These are phyloP conservation scores for Fonsecaea erecta DNA, from an alignment of 2,329 filamentous ascomycete species.

Conservation along the genomic window DNA sequence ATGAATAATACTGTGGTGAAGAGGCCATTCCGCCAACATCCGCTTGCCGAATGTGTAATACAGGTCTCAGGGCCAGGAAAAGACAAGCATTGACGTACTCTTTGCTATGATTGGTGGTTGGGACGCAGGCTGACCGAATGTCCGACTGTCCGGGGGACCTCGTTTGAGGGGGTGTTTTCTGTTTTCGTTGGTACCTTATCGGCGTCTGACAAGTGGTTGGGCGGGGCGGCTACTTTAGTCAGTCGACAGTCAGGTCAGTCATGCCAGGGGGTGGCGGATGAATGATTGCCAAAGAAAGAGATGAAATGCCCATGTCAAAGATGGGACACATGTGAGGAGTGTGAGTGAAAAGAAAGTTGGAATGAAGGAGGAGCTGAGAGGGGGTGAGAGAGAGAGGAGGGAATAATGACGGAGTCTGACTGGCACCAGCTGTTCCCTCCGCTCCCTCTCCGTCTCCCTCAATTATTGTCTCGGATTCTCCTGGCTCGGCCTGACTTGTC, in stretches of 20 bases:
- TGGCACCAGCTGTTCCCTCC: not conserved
- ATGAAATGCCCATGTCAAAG: not conserved
- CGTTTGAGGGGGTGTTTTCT: not conserved
- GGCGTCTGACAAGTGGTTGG: constrained; percentile 9
- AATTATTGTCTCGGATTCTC: not conserved
- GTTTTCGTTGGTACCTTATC: constrained; percentile 12
- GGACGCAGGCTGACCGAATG: constrained; percentile 12
- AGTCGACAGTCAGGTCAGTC: constrained; percentile 5
- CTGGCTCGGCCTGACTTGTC: not conserved
- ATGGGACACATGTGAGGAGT: not conserved
- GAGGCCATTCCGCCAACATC: constrained; percentile 29
- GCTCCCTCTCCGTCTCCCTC: not conserved
- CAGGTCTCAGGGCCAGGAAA: not conserved
- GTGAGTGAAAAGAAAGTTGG: constrained; percentile 8
- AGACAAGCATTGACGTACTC: constrained; percentile 14
- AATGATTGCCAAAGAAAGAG: not conserved
- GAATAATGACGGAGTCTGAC: not conserved
- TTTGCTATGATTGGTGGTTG: constrained; percentile 3
- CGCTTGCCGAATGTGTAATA: constrained; percentile 19
- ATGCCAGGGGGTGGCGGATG: not conserved
- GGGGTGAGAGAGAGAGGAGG: not conserved
- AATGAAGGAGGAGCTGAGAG: not conserved
- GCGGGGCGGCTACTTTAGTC: not conserved
- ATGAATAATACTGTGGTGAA: constrained; percentile 4
- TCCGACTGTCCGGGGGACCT: not conserved